Base-by-base conservation (phyloP, 306 rosid species). In the Rosa persica region DNA sequence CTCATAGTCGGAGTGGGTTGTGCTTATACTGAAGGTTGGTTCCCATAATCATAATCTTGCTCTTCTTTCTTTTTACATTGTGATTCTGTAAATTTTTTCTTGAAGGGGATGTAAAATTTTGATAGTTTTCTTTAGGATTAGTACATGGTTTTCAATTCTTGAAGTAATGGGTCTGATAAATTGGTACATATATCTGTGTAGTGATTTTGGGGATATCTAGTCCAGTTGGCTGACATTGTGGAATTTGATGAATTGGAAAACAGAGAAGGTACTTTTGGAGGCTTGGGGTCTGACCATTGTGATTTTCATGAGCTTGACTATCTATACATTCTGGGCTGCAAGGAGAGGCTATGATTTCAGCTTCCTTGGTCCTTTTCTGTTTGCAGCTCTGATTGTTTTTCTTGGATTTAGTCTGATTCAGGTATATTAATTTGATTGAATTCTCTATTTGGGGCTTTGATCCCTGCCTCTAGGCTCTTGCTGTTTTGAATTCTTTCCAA, bases 281-380 rank as follows among this genome's bases (percentile, higher is more conserved):
- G 86, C 93, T 44, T 83, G 81, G 49, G 54, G 84, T 40, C 76
- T 89, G 19, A 85, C 89, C 5, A 79, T 84, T 51, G 86, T 62
- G 67, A 89, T 88, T 70, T 86, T 88, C 17, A 22, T 12, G 3
- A 70, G 86, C 77, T 74, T 89, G 4, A 89, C 89, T 0, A 0
- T 78, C 0, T 89, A 87, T 78, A 87, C 91, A 66, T 88, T 89
- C 57, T 89, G 93, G 93, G 90, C 86, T 4, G 91, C 86, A 22
- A 89, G 83, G 77, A 87, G 88, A 81, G 90, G 91, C 60, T 15
- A 20, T 0, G 91, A 88, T 71, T 89, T 89, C 78, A 81, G 64
- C 65, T 89, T 86, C 86, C 82, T 89, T 2, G 85, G 89, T 0
- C 91, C 93, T n/a, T 89, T 89, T 77, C 81, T 89, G 66, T 88